A percentile compares a stretch with the other conserved stretches of the same genome.
Evolutionary conservation across 2,329 filamentous ascomycete genomes (phyloP).

Genomic region (Penicillium sp.): DNA sequence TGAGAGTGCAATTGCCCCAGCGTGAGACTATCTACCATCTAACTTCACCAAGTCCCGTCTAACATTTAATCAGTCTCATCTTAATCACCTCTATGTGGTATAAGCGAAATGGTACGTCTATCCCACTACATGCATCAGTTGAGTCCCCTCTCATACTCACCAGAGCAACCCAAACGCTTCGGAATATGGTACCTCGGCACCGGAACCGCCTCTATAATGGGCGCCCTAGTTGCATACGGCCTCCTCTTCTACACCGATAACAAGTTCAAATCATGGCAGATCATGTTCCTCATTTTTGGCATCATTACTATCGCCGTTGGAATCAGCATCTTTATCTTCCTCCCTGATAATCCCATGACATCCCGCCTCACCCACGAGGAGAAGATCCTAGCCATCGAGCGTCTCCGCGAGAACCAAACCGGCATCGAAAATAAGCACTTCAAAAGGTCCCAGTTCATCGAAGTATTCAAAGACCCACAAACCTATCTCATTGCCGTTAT

Average conservation of each 20-base stretch:
- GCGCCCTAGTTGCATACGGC: constrained; percentile 55
- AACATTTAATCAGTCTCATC: constrained; percentile 41
- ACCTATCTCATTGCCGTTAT: constrained; percentile 43
- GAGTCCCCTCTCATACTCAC: constrained; percentile 13
- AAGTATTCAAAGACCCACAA: constrained; percentile 48
- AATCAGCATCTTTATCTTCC: constrained; percentile 38
- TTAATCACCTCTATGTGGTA: constrained; percentile 60
- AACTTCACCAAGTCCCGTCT: not conserved
- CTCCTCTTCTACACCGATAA: constrained; percentile 52
- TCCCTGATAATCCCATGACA: constrained; percentile 46
- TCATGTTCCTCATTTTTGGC: constrained; percentile 51
- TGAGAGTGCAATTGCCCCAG: constrained; percentile 56
- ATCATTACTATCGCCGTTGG: constrained; percentile 44
- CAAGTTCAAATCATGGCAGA: constrained; percentile 49
- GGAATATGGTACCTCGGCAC: constrained; percentile 64
- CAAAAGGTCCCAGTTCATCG: constrained; percentile 48
- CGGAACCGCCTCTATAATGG: constrained; percentile 56
- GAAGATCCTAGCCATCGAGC: constrained; percentile 40
- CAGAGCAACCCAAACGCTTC: constrained; percentile 60
- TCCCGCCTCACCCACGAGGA: constrained; percentile 39
- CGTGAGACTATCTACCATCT: constrained; percentile 20
- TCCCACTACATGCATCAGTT: not conserved
- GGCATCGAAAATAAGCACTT: constrained; percentile 55
- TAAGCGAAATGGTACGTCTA: constrained; percentile 38
- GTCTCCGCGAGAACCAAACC: constrained; percentile 49